Evolutionary conservation across 2,329 filamentous ascomycete species (phyloP).

Genomic region (Phoma sp.): DNA sequence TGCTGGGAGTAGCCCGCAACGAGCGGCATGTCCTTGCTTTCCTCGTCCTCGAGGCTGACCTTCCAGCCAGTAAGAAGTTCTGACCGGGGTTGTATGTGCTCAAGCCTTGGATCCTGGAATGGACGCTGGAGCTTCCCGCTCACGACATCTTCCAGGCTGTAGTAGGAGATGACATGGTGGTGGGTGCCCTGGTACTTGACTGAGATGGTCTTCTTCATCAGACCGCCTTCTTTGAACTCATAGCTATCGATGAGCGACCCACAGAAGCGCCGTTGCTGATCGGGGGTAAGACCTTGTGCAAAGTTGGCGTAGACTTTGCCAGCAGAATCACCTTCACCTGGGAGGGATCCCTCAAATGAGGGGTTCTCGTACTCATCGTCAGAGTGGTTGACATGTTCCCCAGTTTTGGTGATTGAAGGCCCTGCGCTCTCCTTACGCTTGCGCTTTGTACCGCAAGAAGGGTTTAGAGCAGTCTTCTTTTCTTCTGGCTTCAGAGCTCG

Average conservation of each 20-base stretch:
- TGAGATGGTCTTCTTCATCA: conserved; percentile 94
- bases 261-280: conserved; percentile 67
- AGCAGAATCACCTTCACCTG: conserved; percentile 33
- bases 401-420: conserved; percentile 36
- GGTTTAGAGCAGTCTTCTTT: conserved; percentile 45
- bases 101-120: conserved; percentile 42
- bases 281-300: conserved; percentile 49
- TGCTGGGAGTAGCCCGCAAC: conserved; percentile 38
- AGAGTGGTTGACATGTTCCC: conserved; percentile 37
- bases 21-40: conserved; percentile 44
- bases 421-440: conserved; percentile 45
- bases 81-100: conserved; percentile 41
- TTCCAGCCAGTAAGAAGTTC: conserved; percentile 47
- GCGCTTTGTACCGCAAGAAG: conserved; percentile 45
- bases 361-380: conserved; percentile 45
- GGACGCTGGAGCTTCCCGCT: conserved; percentile 45
- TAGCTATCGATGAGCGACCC: conserved; percentile 91
- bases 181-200: conserved; percentile 75
- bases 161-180: conserved; percentile 90
- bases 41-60: conserved; percentile 47
- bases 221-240: conserved; percentile 78
- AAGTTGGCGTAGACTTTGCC: conserved; percentile 48
- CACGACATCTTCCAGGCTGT: conserved; percentile 78
- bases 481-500: conserved; percentile 46
- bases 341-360: conserved; percentile 25